Evolutionary conservation across 1,284 basidiomycete species (phyloP), one percentile per base, ranked within the genome.

Genomic region (Earliella scabrosa): DNA sequence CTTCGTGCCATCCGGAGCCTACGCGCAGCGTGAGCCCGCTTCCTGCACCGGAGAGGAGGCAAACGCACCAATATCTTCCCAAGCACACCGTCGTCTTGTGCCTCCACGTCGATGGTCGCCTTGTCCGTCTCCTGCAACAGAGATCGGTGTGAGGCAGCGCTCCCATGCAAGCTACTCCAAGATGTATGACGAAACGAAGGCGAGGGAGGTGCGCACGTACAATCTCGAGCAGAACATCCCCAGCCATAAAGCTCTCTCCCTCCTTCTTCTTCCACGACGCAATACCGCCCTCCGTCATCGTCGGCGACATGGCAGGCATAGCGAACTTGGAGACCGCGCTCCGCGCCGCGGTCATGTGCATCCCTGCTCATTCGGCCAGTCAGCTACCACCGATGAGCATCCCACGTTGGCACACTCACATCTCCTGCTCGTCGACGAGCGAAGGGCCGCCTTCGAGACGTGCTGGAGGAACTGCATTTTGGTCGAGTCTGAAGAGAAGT

Each of bases 61-160:
- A 20, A 4, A 73, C 86, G 58, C 63, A 95, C 93, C 61, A 98
- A 60, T 62, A 98, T 97, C 79, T 95, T 98, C 41, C 92, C 96
- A 70, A 99, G 74, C 14, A 98, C 75, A 63, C 97, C 97, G 66
- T 98, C 96, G 39, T 98, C 96, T 73, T 95, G 95, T 5, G 97
- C 95, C 76, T 99, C 97, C n/a, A 99, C 96, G 69, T 99, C 97
- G 69, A 99, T 98, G 1, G 95, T 97, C 13, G 97, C 97, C 78
- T 98, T 98, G 83, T 98, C 97, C 35, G 96, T 98, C 83, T 98
- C 97, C 95, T 97, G 71, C 31, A 54, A 46, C 27, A 32, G 34
- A 13, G 41, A 60, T 50, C 44, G 39, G 41, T 32, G 41, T 38
- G 21, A 54, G 13, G 52, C n/a, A n/a, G 51, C 35, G 29, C 45